A percentile compares a stretch with the other conserved stretches of the same genome.
Evolutionary conservation across 352 stramenopile species (phyloP).

Genomic region (Albugo laibachii): DNA sequence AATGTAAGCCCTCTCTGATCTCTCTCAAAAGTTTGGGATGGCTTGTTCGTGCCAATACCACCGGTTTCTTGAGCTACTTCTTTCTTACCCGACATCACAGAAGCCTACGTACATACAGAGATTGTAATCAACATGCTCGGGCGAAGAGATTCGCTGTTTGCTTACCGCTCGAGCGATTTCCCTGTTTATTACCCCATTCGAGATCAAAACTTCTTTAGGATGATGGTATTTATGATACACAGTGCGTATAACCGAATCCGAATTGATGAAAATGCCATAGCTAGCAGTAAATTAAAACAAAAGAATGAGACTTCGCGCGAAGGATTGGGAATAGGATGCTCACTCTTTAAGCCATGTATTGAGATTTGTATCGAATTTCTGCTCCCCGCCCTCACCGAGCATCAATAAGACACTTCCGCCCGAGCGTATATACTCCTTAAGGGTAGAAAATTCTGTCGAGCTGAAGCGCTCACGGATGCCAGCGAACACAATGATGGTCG

Average conservation of each 20-base stretch:
- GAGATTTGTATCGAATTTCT: slow-evolving; percentile 82
- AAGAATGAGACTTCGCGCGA: background rate
- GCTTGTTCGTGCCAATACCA: slow-evolving; percentile 16
- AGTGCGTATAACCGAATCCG: slow-evolving; percentile 79
- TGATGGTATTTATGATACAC: slow-evolving; percentile 96
- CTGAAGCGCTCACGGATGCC: slow-evolving; percentile 80
- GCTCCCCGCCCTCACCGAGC: slow-evolving; percentile 80
- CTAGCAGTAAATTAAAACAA: slow-evolving; percentile 8
- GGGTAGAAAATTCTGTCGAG: slow-evolving; percentile 56
- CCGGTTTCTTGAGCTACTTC: slow-evolving; percentile 19
- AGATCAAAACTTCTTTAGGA: slow-evolving; percentile 90
- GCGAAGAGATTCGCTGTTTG: no score
- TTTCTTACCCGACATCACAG: slow-evolving; percentile 30
- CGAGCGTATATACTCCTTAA: slow-evolving; percentile 78
- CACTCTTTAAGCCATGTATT: slow-evolving; percentile 90
- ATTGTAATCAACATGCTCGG: no score
- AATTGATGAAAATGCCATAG: slow-evolving; percentile 74
- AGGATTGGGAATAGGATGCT: slow-evolving; percentile 1
- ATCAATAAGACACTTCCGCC: slow-evolving; percentile 86
- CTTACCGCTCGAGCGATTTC: slow-evolving; percentile 68
- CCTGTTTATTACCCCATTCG: slow-evolving; percentile 85
- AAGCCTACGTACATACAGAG: no score
- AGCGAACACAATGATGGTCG: slow-evolving; percentile 78
- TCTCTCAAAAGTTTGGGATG: slow-evolving; percentile 30
- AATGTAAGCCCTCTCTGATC: slow-evolving; percentile 82